These are phyloP conservation scores for Dimocarpus longan DNA, from an alignment of 345 rosid species.

Conservation along the genomic window DNA sequence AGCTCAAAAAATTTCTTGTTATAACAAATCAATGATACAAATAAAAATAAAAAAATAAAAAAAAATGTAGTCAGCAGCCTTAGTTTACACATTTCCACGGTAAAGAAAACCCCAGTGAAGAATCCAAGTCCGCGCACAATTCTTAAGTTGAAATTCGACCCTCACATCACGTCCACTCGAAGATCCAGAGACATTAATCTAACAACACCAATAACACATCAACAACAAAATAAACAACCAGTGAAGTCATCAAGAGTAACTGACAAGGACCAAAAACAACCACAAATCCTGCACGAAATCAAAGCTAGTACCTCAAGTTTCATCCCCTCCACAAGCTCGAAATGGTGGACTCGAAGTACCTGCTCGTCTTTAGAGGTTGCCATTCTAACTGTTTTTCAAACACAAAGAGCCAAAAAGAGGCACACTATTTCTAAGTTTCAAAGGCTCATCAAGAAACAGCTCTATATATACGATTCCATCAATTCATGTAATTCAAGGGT, in stretches of 20 bases:
- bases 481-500: not conserved
- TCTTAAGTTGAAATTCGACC: conserved; percentile 58
- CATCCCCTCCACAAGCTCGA: conserved; percentile 64
- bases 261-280: not conserved
- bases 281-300: not conserved
- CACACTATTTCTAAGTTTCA: not conserved
- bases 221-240: conserved; percentile 6
- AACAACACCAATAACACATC: not conserved
- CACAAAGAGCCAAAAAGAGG: not conserved
- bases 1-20: not conserved
- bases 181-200: conserved; percentile 54
- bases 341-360: conserved; percentile 36
- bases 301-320: conserved; percentile 54
- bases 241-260: conserved; percentile 9
- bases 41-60: not conserved
- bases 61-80: not conserved
- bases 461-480: not conserved
- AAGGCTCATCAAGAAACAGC: not conserved
- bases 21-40: not conserved
- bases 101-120: conserved; percentile 67
- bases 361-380: conserved; percentile 41
- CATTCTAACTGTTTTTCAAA: conserved; percentile 37
- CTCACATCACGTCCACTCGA: conserved; percentile 48
- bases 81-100: conserved; percentile 50
- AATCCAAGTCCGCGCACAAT: conserved; percentile 57